phyloP scores from a whole-genome alignment of 225 moss, liverwort and hornwort species.

The Neckera pumila region DNA sequence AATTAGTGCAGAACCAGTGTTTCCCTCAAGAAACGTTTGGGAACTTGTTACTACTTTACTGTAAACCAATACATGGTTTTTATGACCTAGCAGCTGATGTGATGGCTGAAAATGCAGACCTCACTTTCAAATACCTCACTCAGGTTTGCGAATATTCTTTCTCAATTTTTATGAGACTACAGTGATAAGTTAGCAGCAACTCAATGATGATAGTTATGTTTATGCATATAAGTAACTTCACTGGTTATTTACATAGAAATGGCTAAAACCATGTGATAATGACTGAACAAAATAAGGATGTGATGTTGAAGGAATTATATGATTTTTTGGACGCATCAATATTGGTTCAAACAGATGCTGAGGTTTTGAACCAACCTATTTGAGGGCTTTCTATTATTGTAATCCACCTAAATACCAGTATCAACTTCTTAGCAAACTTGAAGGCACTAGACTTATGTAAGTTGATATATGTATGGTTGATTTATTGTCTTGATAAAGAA shows the following conservation, averaged over 20 bases:
- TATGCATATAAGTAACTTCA: background rate
- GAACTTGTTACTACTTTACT: slow-evolving; percentile 67
- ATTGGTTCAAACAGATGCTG: slow-evolving; percentile 51
- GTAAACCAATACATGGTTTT: slow-evolving; percentile 59
- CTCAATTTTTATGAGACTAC: background rate
- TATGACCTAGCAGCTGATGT: slow-evolving; percentile 82
- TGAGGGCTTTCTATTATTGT: background rate
- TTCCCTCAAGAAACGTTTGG: slow-evolving; percentile 74
- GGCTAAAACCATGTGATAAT: background rate
- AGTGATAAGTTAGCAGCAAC: background rate
- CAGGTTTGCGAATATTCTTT: slow-evolving; percentile 18
- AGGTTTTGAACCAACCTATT: slow-evolving; percentile 23
- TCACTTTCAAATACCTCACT: slow-evolving; percentile 55
- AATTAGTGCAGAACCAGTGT: slow-evolving; percentile 43
- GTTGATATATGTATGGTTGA: background rate
- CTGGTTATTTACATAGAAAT: background rate
- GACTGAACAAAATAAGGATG: background rate
- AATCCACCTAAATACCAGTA: background rate
- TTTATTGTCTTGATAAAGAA: background rate
- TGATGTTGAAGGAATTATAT: slow-evolving; percentile 49
- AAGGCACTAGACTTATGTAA: background rate
- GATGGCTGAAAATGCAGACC: slow-evolving; percentile 74
- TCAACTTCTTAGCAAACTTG: background rate
- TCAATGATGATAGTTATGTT: background rate
- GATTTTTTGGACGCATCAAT: slow-evolving; percentile 69